These are phyloP conservation scores for Paramecium biaurelia DNA, from an alignment of 73 alveolate species.

Conservation along the genomic window DNA sequence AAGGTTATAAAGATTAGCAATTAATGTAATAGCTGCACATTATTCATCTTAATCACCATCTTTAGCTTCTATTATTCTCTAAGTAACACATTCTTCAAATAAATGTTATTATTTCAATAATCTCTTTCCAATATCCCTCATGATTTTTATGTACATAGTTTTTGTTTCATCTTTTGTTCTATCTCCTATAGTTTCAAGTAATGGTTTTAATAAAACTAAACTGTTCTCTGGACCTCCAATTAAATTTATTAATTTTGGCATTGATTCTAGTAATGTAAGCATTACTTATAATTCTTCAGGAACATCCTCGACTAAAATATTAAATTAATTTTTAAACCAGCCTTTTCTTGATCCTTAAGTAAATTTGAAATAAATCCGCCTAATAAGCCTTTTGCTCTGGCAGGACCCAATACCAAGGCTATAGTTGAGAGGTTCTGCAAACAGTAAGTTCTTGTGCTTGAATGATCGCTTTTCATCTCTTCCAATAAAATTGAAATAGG, in stretches of 20 bases:
- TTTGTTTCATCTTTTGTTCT: constrained; percentile 25
- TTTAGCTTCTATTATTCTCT: background rate
- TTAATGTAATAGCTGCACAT: background rate
- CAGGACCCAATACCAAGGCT: constrained; percentile 41
- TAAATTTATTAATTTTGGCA: constrained; percentile 17
- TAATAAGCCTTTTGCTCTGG: constrained; percentile 40
- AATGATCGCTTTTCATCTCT: constrained; percentile 43
- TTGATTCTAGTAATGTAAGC: constrained; percentile 18
- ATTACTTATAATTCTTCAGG: constrained; percentile 33
- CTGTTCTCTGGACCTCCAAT: constrained; percentile 34
- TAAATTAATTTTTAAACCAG: background rate
- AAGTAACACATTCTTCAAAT: background rate
- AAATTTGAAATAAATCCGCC: constrained; percentile 48
- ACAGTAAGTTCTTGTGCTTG: constrained; percentile 46
- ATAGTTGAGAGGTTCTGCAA: background rate
- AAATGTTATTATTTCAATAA: background rate
- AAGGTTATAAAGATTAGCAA: background rate
- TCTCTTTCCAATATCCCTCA: background rate
- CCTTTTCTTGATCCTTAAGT: constrained; percentile 40
- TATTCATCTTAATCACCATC: background rate
- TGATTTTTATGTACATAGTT: background rate
- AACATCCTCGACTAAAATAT: constrained; percentile 28
- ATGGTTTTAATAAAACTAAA: background rate
- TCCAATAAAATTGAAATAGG: constrained; percentile 25
- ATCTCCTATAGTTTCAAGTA: constrained; percentile 8